Conservation (phyloP, 352 stramenopile genomes). For the Phytophthora pini region DNA sequence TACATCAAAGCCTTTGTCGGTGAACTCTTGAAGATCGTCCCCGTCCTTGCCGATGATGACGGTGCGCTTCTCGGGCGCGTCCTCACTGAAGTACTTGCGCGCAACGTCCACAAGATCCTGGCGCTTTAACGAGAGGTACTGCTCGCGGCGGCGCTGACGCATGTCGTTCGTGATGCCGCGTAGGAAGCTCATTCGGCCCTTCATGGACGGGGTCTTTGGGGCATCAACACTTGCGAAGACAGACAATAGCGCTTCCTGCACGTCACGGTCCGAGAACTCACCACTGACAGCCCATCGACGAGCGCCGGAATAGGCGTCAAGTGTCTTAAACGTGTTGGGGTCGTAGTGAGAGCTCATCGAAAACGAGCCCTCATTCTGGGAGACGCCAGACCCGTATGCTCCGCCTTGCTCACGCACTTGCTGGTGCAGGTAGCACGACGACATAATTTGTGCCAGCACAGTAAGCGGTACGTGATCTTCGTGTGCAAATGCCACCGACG, state of each 20-base stretch:
- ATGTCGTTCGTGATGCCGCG: slow-evolving; percentile 87
- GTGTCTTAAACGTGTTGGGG: slow-evolving; percentile 81
- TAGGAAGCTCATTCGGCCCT: slow-evolving; percentile 79
- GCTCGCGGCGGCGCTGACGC: slow-evolving; percentile 70
- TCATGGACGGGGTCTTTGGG: slow-evolving; percentile 78
- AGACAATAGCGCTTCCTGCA: slow-evolving; percentile 82
- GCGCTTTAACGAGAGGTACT: slow-evolving; percentile 64
- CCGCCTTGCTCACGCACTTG: slow-evolving; percentile 83
- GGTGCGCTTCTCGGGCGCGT: slow-evolving; percentile 34
- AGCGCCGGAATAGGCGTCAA: slow-evolving; percentile 73
- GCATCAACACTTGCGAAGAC: slow-evolving; percentile 81
- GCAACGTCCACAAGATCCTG: slow-evolving; percentile 59
- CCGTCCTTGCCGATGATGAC: slow-evolving; percentile 77
- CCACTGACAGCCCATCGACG: slow-evolving; percentile 57
- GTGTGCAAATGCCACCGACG: slow-evolving; percentile 77
- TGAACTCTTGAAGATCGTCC: slow-evolving; percentile 48
- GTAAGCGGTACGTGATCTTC: slow-evolving; percentile 76
- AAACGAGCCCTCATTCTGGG: slow-evolving; percentile 81
- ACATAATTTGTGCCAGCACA: slow-evolving; percentile 85
- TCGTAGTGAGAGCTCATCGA: slow-evolving; percentile 87
- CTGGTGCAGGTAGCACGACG: slow-evolving; percentile 84
- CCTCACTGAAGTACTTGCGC: slow-evolving; percentile 55
- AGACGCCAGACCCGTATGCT: slow-evolving; percentile 77
- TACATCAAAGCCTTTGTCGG: slow-evolving; percentile 47
- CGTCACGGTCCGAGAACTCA: slow-evolving; percentile 71